Evolutionary conservation across 495 filamentous ascomycete species (phyloP).

Genomic region (Bacidia rubella): DNA sequence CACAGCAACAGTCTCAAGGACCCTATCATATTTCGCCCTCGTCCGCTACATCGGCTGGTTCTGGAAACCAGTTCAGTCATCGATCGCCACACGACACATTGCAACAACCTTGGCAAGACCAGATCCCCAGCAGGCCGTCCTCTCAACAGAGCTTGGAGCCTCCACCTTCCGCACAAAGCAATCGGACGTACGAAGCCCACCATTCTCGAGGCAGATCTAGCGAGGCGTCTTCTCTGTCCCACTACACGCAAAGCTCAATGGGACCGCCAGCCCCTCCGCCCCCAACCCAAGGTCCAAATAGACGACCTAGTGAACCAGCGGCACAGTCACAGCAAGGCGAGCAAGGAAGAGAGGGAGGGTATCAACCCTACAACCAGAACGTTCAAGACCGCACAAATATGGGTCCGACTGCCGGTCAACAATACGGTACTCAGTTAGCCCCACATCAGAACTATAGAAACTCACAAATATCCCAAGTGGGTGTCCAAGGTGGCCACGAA

Average conservation of each 20-base stretch:
- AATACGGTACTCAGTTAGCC: constrained; percentile 16
- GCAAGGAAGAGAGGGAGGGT: constrained; percentile 15
- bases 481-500: constrained; percentile 24
- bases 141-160: constrained; percentile 18
- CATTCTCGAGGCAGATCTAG: constrained; percentile 6
- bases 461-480: constrained; percentile 12
- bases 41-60: constrained; percentile 16
- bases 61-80: constrained; percentile 15
- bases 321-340: constrained; percentile 10
- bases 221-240: constrained; percentile 5
- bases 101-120: constrained; percentile 15
- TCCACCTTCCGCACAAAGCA: constrained; percentile 9
- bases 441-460: constrained; percentile 13
- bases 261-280: constrained; percentile 15
- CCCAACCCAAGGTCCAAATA: constrained; percentile 12
- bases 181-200: constrained; percentile 10
- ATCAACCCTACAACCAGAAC: constrained; percentile 16
- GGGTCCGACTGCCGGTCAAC: constrained; percentile 11
- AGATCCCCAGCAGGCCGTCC: constrained; percentile 16
- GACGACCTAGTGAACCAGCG: constrained; percentile 14
- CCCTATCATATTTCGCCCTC: constrained; percentile 18
- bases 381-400: constrained; percentile 11
- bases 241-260: constrained; percentile 15
- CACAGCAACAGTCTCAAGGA: constrained; percentile 4
- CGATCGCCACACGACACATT: constrained; percentile 11